Percentiles rank a stretch among this genome's conserved stretches.
Conservation (phyloP, 2,329 filamentous ascomycete genomes). For the Cercospora citrullina region DNA sequence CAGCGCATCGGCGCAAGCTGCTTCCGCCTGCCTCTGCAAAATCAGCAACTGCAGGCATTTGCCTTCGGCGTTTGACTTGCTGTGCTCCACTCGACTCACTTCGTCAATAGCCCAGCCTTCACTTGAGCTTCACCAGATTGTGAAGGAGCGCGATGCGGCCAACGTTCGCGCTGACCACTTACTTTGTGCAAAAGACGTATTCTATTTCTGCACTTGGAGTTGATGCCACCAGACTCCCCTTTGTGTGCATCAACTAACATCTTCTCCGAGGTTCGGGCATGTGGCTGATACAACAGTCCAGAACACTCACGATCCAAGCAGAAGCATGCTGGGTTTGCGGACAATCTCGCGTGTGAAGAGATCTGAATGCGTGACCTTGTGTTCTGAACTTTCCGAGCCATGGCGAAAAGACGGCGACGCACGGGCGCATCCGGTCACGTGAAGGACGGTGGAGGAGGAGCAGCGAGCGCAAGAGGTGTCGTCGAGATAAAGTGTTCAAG, state of each 20-base stretch:
- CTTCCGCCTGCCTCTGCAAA: not conserved
- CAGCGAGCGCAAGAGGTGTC: slow-evolving; percentile 15
- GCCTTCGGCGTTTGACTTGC: not conserved
- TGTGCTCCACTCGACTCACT: not conserved
- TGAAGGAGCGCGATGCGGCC: not conserved
- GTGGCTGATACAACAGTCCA: not conserved
- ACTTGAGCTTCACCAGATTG: not conserved
- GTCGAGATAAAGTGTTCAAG: slow-evolving; percentile 17
- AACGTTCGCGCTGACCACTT: not conserved
- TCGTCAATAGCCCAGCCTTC: not conserved
- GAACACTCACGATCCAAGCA: not conserved
- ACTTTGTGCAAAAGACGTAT: not conserved
- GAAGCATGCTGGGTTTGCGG: not conserved
- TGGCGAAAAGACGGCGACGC: not conserved
- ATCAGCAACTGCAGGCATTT: not conserved
- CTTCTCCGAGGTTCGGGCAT: not conserved
- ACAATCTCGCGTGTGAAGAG: not conserved
- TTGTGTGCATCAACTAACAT: not conserved
- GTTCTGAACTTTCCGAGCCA: not conserved
- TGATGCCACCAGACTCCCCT: not conserved
- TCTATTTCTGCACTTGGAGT: not conserved
- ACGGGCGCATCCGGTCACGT: not conserved
- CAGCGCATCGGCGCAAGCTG: not conserved
- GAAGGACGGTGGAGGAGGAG: not conserved
- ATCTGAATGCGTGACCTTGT: not conserved